Base-by-base conservation (phyloP, 2,329 filamentous ascomycete species). In the Colletotrichum kahawae region DNA sequence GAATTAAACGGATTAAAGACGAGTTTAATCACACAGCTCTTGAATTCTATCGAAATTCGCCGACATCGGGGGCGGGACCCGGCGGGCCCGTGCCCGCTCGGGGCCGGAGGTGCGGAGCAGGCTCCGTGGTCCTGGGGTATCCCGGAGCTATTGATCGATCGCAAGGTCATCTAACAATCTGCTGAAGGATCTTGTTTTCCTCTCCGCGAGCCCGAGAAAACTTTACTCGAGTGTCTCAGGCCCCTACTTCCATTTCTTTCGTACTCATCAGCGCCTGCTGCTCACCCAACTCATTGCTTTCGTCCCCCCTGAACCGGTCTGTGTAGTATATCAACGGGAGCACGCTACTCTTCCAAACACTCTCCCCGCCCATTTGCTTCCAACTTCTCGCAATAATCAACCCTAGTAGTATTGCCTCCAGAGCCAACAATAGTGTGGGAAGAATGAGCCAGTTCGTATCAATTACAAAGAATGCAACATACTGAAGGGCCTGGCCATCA, bases 211-310 rank as follows among this genome's bases (percentile, higher is more conserved):
- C 10, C 43, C 43, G 43, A 48, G n/a, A 48, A 7, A 48, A 48
- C 43, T 48, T 3, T n/a, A 48, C 43, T 3, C 43, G 43, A 48
- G n/a, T 48, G 0, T 48, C 10, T 7, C 43, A n/a, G n/a, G 43
- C 43, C 4, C 10, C 43, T 2, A 10, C n/a, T 2, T 48, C 43
- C 43, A 48, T 48, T 10, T 48, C 43, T 13, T 48, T 48, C 5
- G n/a, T 7, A 21, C n/a, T 48, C 43, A 48, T 48, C 43, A 48
- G 1, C 1, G n/a, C 43, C 10, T 48, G n/a, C 43, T 48, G 43
- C 43, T 48, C 43, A 7, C n/a, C 0, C n/a, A 4, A 1, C 0
- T 48, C 10, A 5, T 18, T 4, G 2, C 36, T 43, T 18, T 43
- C 16, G 1, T 48, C 43, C 2, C 43, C 43, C n/a, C 10, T 21